These are phyloP conservation scores for Fraxinus dipetala DNA, from an alignment of 305 asterid genomes.

Conservation along the genomic window DNA sequence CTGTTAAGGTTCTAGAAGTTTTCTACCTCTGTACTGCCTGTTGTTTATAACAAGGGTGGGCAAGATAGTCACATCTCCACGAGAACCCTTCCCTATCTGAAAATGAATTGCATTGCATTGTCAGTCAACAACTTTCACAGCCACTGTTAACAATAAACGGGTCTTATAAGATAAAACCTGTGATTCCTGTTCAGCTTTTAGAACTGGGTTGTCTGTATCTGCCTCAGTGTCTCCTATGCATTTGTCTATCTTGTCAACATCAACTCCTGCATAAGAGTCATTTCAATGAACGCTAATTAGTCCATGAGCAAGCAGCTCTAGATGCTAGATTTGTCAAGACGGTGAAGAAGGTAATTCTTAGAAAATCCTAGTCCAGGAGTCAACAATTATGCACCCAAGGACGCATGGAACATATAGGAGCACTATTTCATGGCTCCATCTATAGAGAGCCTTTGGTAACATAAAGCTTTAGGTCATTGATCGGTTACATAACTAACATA, in stretches of 20 bases:
- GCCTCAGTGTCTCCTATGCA: slow-evolving; percentile 92
- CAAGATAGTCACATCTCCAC: slow-evolving; percentile 94
- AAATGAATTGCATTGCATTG: slow-evolving; percentile 23
- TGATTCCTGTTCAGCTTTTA: slow-evolving; percentile 86
- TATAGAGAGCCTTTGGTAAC: background rate
- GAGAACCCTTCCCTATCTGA: slow-evolving; percentile 85
- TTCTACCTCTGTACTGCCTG: slow-evolving; percentile 85
- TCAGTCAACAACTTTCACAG: slow-evolving; percentile 24
- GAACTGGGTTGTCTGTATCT: slow-evolving; percentile 74
- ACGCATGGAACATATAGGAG: background rate
- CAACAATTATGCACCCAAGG: background rate
- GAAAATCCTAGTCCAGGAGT: background rate
- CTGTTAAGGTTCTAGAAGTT: background rate
- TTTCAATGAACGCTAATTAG: background rate
- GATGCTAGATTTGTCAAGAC: background rate
- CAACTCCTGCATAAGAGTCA: slow-evolving; percentile 54
- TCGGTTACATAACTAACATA: background rate
- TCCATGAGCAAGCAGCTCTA: slow-evolving; percentile 1
- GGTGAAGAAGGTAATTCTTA: background rate
- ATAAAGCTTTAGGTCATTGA: background rate
- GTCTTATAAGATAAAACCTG: slow-evolving; percentile 49
- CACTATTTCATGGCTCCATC: background rate
- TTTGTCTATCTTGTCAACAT: slow-evolving; percentile 67
- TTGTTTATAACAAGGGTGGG: slow-evolving; percentile 91
- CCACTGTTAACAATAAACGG: background rate